Percentiles rank a stretch among this genome's conserved stretches.
Evolutionary conservation across 495 filamentous ascomycete species (phyloP).

Genomic region (Podospora anserina): DNA sequence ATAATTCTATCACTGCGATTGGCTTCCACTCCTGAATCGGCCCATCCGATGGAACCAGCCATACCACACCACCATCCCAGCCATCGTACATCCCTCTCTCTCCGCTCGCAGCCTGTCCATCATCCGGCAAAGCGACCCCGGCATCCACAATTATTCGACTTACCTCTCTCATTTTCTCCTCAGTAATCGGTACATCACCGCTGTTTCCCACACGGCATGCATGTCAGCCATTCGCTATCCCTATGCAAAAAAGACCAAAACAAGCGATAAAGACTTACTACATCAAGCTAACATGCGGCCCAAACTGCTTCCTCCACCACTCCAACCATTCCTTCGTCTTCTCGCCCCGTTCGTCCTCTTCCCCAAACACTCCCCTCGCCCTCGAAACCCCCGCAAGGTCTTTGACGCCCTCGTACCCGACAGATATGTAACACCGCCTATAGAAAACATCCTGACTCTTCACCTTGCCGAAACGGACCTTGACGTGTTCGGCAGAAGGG

Average conservation of each 20-base stretch:
- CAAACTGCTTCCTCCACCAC: conserved; percentile 27
- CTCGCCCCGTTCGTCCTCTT: conserved; percentile 12
- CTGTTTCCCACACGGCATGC: conserved; percentile 24
- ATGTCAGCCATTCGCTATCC: conserved; percentile 1
- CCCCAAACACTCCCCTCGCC: conserved; percentile 23
- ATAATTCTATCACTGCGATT: conserved; percentile 28
- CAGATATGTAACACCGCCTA: conserved; percentile 30
- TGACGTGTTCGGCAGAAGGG: conserved; percentile 8
- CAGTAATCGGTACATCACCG: conserved; percentile 25
- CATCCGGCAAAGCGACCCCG: conserved; percentile 19
- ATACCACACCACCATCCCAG: conserved; percentile 34
- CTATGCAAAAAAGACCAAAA: not conserved
- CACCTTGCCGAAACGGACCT: conserved; percentile 23
- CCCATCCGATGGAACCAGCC: conserved; percentile 32
- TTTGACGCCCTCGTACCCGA: conserved; percentile 21
- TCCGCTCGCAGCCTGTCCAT: not conserved
- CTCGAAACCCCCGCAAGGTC: conserved; percentile 25
- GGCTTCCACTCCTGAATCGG: conserved; percentile 33
- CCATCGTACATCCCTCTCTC: conserved; percentile 12
- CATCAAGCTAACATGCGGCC: conserved; percentile 34
- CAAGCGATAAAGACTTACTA: conserved; percentile 26
- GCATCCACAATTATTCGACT: conserved; percentile 24
- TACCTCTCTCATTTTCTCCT: conserved; percentile 21
- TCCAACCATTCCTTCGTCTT: conserved; percentile 30
- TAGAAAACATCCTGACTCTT: conserved; percentile 28